Conservation (phyloP, 257 asterid species). For the Mitragyna speciosa region DNA sequence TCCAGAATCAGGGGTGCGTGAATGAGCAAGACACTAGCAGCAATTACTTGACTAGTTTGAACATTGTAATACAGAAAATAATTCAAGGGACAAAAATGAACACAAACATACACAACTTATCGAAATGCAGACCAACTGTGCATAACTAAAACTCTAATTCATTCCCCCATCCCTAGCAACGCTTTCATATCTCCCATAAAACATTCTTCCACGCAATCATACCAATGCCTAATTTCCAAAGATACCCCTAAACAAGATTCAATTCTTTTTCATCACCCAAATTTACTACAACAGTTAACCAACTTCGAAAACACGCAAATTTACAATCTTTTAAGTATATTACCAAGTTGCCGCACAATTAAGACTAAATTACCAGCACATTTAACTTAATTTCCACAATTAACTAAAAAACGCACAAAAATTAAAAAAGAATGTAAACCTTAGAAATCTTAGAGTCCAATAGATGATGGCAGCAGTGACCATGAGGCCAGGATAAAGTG, state of each 20-base stretch:
- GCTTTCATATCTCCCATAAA: background rate
- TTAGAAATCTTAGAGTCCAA: slow-evolving; percentile 79
- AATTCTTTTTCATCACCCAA: background rate
- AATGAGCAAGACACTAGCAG: background rate
- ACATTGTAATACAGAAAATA: background rate
- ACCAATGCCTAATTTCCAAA: background rate
- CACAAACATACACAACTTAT: background rate
- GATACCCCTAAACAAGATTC: background rate
- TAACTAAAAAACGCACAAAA: background rate
- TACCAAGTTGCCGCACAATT: background rate
- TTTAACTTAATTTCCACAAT: background rate
- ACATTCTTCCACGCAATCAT: background rate
- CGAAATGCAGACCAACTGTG: too few species aligned
- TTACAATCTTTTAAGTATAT: background rate
- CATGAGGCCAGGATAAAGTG: slow-evolving; percentile 97
- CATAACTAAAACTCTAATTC: too few species aligned
- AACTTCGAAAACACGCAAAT: background rate
- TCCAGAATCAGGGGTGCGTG: background rate
- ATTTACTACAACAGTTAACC: background rate
- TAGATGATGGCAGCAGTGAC: slow-evolving; percentile 93
- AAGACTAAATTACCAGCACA: background rate
- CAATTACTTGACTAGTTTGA: background rate
- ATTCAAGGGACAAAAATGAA: background rate
- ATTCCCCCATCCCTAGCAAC: background rate
- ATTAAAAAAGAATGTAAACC: slow-evolving; percentile 37